phyloP scores from a whole-genome alignment of 2,329 filamentous ascomycete genomes.

The Sporothrix protearum region DNA sequence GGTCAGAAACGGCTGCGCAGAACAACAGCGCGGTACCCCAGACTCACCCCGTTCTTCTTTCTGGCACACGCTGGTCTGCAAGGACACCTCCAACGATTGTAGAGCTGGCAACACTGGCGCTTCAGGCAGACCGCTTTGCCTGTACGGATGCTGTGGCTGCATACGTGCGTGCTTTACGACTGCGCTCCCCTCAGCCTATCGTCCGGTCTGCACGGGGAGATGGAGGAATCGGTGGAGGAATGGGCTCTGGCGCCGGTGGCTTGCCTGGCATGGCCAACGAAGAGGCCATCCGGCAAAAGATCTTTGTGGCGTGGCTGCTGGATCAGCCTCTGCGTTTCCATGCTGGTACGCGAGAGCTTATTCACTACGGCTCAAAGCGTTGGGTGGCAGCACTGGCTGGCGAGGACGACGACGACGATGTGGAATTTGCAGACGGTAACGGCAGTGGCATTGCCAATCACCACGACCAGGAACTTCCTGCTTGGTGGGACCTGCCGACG shows the following conservation, averaged over 20 bases:
- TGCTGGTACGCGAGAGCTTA: constrained; percentile 60
- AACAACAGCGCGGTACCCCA: neutral
- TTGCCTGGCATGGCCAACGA: constrained; percentile 44
- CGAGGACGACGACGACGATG: constrained; percentile 35
- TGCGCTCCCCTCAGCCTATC: constrained; percentile 45
- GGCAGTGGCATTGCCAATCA: constrained; percentile 28
- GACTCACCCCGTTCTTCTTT: neutral
- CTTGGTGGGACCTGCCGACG: constrained; percentile 70
- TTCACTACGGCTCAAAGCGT: constrained; percentile 60
- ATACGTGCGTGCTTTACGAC: constrained; percentile 51
- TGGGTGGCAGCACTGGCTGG: constrained; percentile 44
- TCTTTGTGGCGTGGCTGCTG: constrained; percentile 63
- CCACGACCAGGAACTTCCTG: constrained; percentile 35
- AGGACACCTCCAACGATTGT: constrained; percentile 51
- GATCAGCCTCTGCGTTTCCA: constrained; percentile 60
- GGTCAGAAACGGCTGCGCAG: neutral
- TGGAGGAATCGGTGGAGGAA: constrained; percentile 27
- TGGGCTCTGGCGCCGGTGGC: constrained; percentile 27
- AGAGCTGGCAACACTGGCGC: constrained; percentile 63
- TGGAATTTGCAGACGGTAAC: constrained; percentile 31
- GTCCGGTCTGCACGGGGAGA: constrained; percentile 6
- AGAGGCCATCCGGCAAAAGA: constrained; percentile 65
- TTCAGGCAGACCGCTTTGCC: constrained; percentile 72
- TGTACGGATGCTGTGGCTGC: constrained; percentile 54
- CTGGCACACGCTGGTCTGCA: constrained; percentile 28